A percentile compares a stretch with the other conserved stretches of the same genome.
Evolutionary conservation across 2,329 filamentous ascomycete species (phyloP).

Genomic region (Fusarium continuum): DNA sequence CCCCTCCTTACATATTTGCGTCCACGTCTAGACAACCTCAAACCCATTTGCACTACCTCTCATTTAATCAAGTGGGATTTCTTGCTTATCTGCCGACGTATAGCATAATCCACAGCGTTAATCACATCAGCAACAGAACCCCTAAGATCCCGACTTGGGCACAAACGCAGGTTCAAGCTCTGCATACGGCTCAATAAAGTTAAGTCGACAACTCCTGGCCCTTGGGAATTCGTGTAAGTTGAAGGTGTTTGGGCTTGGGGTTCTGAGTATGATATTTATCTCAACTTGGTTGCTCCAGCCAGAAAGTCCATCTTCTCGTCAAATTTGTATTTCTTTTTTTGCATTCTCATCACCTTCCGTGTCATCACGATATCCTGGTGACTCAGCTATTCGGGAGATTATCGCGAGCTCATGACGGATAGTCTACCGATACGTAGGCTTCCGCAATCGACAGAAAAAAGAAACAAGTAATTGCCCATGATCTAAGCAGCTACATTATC

Average conservation of each 20-base stretch:
- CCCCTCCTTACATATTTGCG: too few relatives aligned
- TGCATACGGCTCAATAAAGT: constrained; percentile 42
- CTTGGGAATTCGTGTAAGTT: neutral
- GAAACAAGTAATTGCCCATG: too few relatives aligned
- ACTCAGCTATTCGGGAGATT: neutral
- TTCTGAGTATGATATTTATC: neutral
- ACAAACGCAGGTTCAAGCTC: constrained; percentile 44
- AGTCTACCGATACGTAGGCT: neutral
- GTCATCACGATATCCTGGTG: neutral
- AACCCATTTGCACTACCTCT: too few relatives aligned
- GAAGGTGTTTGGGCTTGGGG: too few relatives aligned
- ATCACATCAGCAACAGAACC: constrained; percentile 44
- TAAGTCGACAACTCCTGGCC: too few relatives aligned
- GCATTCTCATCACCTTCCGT: neutral
- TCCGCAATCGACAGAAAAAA: neutral
- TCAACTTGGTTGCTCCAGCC: neutral
- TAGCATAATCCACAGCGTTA: constrained; percentile 42
- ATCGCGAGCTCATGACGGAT: neutral
- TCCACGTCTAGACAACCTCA: too few relatives aligned
- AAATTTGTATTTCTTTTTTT: neutral
- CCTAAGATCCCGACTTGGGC: constrained; percentile 36
- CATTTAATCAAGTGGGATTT: too few relatives aligned
- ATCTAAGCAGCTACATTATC: neutral
- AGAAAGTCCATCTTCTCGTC: neutral
- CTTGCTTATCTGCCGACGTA: too few relatives aligned